Evolutionary conservation across 1,284 basidiomycete genomes (phyloP), one percentile per base, ranked within the genome.

Genomic region (Ceratobasidium sp.): DNA sequence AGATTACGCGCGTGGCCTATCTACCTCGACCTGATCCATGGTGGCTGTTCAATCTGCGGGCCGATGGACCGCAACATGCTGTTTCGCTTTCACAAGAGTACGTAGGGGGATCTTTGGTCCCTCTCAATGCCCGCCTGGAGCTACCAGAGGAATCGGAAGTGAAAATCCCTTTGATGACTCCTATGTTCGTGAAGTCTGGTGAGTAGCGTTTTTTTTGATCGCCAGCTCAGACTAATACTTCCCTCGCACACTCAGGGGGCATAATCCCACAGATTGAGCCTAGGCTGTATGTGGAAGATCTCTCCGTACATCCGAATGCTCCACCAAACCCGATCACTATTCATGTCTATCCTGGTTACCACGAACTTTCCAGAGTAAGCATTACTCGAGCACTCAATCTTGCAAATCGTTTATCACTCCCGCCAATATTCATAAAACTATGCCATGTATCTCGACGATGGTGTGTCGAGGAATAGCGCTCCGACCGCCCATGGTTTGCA

Each of bases 221-320:
- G 1, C 3, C 20, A 59, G 9, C 15, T 57, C 3, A 10, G 40
- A 42, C 38, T 57, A n/a, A n/a, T n/a, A n/a, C n/a, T n/a, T n/a
- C n/a, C n/a, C n/a, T n/a, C n/a, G n/a, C n/a, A n/a, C n/a, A n/a
- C 33, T 46, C 23, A 78, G 77, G 68, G 28, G 77, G 48, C 13
- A 78, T 78, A 20, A 71, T 78, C 42, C 77, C 77, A 2, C 77
- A 78, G 42, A 78, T 78, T 17, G 77, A 73, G 57, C 68, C 70
- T 23, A 69, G 77, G 38, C 28, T 44, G 26, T 65, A 78, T 40
- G 70, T 62, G 26, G 77, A 71, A 20, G 68, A 78, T n/a, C n/a
- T n/a, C n/a, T n/a, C n/a, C n/a, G n/a, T 62, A n/a, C 20, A 28
- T 15, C 57, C 10, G 20, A 4, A n/a, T n/a, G n/a, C n/a, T n/a